These are phyloP conservation scores for Astragalus glycyphyllos DNA, from an alignment of 306 rosid genomes.

Conservation along the genomic window DNA sequence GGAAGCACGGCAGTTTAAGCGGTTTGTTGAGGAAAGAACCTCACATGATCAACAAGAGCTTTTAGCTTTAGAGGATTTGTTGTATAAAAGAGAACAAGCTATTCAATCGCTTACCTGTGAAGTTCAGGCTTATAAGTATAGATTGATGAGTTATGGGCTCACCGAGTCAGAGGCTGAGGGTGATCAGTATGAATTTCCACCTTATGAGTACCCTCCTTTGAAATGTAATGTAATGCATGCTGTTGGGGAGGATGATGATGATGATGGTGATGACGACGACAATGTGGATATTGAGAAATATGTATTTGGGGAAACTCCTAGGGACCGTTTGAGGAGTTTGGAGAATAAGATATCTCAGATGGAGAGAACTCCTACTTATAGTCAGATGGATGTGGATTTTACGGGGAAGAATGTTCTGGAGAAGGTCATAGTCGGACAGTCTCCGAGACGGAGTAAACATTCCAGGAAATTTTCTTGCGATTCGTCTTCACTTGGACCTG, in stretches of 20 bases:
- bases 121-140: conserved; percentile 86
- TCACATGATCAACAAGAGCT: conserved; percentile 84
- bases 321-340: conserved; percentile 66
- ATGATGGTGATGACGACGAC: conserved; percentile 66
- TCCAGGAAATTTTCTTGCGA: conserved; percentile 66
- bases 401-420: conserved; percentile 60
- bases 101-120: conserved; percentile 83
- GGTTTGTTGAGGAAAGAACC: conserved; percentile 80
- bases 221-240: conserved; percentile 65
- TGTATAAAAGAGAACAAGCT: conserved; percentile 79
- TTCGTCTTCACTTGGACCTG: conserved; percentile 53
- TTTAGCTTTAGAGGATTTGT: conserved; percentile 73
- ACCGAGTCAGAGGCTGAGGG: conserved; percentile 62
- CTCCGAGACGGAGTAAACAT: conserved; percentile 69
- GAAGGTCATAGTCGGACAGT: conserved; percentile 82
- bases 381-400: conserved; percentile 67
- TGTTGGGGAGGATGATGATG: conserved; percentile 53
- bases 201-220: conserved; percentile 82
- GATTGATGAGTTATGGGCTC: conserved; percentile 90
- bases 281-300: conserved; percentile 79
- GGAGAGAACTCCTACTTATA: conserved; percentile 74
- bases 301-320: conserved; percentile 87
- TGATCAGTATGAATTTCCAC: conserved; percentile 63
- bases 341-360: conserved; percentile 79
- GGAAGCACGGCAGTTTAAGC: conserved; percentile 96